Evolutionary conservation across 2,329 filamentous ascomycete genomes (phyloP).

Genomic region (Fusarium marasasianum): DNA sequence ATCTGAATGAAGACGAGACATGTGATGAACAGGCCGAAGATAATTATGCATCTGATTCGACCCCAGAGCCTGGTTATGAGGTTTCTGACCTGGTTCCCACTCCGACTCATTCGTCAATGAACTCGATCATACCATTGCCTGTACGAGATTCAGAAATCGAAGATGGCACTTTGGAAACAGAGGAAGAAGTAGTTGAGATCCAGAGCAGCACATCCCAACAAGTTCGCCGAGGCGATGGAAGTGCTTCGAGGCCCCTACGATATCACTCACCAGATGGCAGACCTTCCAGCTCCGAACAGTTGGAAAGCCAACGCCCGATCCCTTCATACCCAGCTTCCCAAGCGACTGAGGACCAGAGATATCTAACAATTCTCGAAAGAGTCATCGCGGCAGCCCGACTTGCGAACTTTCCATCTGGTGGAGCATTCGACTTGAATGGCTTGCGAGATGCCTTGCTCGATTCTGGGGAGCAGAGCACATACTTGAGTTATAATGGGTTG

Average conservation of each 20-base stretch:
- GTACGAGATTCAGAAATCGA: not conserved
- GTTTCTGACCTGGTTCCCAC: constrained; percentile 1
- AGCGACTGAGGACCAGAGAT: constrained; percentile 1
- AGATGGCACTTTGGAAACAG: not conserved
- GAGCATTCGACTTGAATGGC: constrained; percentile 15
- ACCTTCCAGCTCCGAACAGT: not conserved
- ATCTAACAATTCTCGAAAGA: constrained; percentile 9
- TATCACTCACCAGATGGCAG: not conserved
- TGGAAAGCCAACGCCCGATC: not conserved
- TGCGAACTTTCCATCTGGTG: constrained; percentile 11
- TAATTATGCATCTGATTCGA: not conserved
- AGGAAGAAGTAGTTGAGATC: not conserved
- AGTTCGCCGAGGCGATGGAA: not conserved
- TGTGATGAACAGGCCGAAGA: not conserved
- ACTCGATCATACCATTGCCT: not conserved
- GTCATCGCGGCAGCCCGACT: constrained; percentile 19
- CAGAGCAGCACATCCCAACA: constrained; percentile 1
- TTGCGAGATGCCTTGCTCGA: constrained; percentile 6
- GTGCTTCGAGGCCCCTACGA: not conserved
- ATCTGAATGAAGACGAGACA: not conserved
- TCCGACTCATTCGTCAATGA: not conserved
- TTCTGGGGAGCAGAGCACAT: not conserved
- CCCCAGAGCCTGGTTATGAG: not conserved
- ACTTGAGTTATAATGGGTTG: constrained; percentile 26
- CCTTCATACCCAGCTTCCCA: not conserved